phyloP scores from a whole-genome alignment of 805 yeast genomes.

The Diddensiella caesifluorescens region DNA sequence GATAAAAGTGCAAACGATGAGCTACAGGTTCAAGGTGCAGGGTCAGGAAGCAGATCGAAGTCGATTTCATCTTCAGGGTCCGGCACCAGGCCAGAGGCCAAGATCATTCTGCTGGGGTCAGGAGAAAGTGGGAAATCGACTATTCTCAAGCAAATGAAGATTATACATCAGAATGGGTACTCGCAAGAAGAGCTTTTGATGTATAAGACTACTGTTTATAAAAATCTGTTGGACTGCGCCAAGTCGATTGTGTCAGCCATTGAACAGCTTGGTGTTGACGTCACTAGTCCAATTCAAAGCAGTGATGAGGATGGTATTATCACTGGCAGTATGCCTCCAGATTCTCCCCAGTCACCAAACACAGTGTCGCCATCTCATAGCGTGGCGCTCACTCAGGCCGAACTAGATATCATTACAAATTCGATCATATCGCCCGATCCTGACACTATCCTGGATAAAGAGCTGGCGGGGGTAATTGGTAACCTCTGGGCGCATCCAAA shows the following conservation, averaged over 20 bases:
- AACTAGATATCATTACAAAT: constrained; percentile 35
- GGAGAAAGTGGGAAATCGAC: constrained; percentile 86
- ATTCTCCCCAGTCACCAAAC: not conserved
- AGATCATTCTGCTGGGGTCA: constrained; percentile 68
- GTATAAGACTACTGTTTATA: constrained; percentile 72
- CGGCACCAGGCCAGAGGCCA: constrained; percentile 41
- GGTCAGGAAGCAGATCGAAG: not conserved
- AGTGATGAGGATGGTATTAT: not conserved
- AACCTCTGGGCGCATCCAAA: constrained; percentile 53
- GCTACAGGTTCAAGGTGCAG: not conserved
- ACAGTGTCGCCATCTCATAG: constrained; percentile 3
- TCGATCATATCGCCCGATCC: constrained; percentile 51
- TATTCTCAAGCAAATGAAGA: constrained; percentile 75
- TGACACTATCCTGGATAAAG: constrained; percentile 46
- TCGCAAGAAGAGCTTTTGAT: constrained; percentile 64
- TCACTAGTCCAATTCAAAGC: constrained; percentile 7
- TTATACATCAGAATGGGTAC: constrained; percentile 67
- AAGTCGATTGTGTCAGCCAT: constrained; percentile 66
- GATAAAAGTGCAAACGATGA: not conserved
- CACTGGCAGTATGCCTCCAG: not conserved
- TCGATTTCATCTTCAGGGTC: constrained; percentile 1
- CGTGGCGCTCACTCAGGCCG: constrained; percentile 29
- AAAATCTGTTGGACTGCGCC: constrained; percentile 72
- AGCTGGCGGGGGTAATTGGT: constrained; percentile 44
- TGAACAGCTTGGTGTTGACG: constrained; percentile 39